Conservation (phyloP, 768 basidiomycete species). For the Russula sp. region DNA sequence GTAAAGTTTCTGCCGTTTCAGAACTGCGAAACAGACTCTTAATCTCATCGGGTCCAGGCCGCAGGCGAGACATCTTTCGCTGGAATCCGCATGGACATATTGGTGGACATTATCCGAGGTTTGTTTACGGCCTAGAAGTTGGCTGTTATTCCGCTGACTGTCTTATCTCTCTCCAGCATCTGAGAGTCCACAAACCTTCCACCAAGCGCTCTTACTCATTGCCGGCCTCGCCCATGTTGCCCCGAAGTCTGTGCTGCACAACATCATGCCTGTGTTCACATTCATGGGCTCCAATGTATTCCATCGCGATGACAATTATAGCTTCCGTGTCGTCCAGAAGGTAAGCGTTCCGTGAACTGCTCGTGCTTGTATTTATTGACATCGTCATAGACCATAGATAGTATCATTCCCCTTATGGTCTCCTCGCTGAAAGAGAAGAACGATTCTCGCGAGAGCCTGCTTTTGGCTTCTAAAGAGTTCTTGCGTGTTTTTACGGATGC, state of each 20-base stretch:
- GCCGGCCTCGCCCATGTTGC: slow-evolving; percentile 78
- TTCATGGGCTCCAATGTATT: slow-evolving; percentile 99
- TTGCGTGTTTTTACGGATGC: slow-evolving; percentile 93
- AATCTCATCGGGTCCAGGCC: slow-evolving; percentile 41
- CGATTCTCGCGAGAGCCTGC: slow-evolving; percentile 54
- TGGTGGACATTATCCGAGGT: slow-evolving; percentile 87
- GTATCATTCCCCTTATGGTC: slow-evolving; percentile 91
- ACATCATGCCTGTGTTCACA: slow-evolving; percentile 97
- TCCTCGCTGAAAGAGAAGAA: slow-evolving; percentile 66
- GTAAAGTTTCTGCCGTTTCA: slow-evolving; percentile 40
- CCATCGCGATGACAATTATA: slow-evolving; percentile 94
- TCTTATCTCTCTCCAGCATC: slow-evolving; percentile 51
- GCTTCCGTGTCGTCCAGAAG: slow-evolving; percentile 92
- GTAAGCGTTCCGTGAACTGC: slow-evolving; percentile 40
- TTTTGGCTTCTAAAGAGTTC: slow-evolving; percentile 72
- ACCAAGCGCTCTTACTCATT: slow-evolving; percentile 86
- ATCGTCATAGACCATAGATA: slow-evolving; percentile 73
- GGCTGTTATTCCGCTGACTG: slow-evolving; percentile 15
- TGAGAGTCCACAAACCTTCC: slow-evolving; percentile 90
- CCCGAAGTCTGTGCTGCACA: slow-evolving; percentile 88
- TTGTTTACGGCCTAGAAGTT: slow-evolving; percentile 27
- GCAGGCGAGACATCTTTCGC: slow-evolving; percentile 51
- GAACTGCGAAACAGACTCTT: neutral
- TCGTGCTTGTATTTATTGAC: neutral
- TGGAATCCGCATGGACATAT: slow-evolving; percentile 72